A percentile compares a stretch with the other conserved stretches of the same genome.
Evolutionary conservation across 257 asterid species (phyloP).

Genomic region (Perilla frutescens): DNA sequence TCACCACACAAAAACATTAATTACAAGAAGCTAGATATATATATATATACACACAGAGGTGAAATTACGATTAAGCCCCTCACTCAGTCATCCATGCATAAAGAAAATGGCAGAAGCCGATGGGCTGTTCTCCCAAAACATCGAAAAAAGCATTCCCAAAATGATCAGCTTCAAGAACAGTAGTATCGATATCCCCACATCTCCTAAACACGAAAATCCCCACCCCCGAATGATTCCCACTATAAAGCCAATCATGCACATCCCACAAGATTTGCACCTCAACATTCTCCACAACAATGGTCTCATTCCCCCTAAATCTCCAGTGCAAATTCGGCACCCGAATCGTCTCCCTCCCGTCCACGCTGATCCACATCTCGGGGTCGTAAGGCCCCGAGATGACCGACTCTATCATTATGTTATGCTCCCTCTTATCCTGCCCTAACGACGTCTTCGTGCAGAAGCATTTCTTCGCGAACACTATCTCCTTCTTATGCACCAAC

Average conservation of each 20-base stretch:
- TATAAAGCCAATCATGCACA: slow-evolving; percentile 84
- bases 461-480: slow-evolving; percentile 70
- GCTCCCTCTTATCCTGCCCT: slow-evolving; percentile 70
- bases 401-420: slow-evolving; percentile 66
- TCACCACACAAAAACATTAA: too few relatives aligned
- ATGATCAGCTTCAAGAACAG: neutral
- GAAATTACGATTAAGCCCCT: neutral
- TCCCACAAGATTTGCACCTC: slow-evolving; percentile 83
- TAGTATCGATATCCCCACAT: slow-evolving; percentile 1
- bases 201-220: slow-evolving; percentile 76
- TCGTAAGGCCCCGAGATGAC: slow-evolving; percentile 53
- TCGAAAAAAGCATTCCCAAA: slow-evolving; percentile 28
- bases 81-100: slow-evolving; percentile 78
- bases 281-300: slow-evolving; percentile 57
- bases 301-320: slow-evolving; percentile 92
- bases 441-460: slow-evolving; percentile 70
- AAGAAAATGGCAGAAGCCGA: slow-evolving; percentile 72
- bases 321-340: slow-evolving; percentile 76
- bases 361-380: slow-evolving; percentile 89
- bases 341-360: slow-evolving; percentile 68
- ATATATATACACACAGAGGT: too few relatives aligned
- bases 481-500: slow-evolving; percentile 75
- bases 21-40: too few relatives aligned
- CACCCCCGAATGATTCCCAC: slow-evolving; percentile 45
- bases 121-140: slow-evolving; percentile 32